Base-by-base conservation (phyloP, 2,329 filamentous ascomycete species). In the Zasmidium angulare region DNA sequence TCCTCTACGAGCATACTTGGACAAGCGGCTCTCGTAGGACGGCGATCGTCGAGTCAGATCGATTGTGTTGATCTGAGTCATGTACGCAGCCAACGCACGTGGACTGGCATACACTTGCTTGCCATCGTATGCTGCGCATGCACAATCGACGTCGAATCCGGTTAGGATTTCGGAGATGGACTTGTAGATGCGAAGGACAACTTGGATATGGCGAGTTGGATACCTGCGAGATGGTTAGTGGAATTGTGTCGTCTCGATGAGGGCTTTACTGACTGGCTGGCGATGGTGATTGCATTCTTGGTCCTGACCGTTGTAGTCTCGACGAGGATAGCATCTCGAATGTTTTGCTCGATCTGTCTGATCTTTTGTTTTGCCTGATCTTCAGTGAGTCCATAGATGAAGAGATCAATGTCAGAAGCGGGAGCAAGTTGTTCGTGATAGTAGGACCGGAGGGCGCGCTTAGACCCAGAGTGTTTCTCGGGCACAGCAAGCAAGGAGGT, bases 131-230 rank as follows among this genome's bases (percentile, higher is more conserved):
- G 90, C 90, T 22, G 86, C 89, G 62, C 90, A 90, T 0, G 90
- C 89, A 71, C 89, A 92, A 71, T 95, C 91, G 51, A 96, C 91
- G 67, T 96, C 91, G 67, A 96, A 96, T 0, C 91, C 91, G 2
- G 91, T 91, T 22, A 96, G 81, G 36, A 96, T 93, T 72, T 96
- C 90, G 0, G 89, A 88, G 49, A 96, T 77, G 0, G 88, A 92
- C 69, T 91, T 90, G 78, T 96, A 96, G 40, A 95, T 86, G 36
- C 91, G 88, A 26, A 96, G 81, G 21, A 96, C 91, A 67, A 96
- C 91, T 80, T 93, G 90, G 2, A 96, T 83, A 71, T 96, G 91
- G 1, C 91, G 86, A 36, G 86, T 91, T 0, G 91, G 91, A 43
- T 68, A 66, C 26, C 60, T 62, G 20, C 2, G 2, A 6, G 17